Evolutionary conservation across 371 early-diverging fungal species (phyloP).

Genomic region (Mucor indicus): DNA sequence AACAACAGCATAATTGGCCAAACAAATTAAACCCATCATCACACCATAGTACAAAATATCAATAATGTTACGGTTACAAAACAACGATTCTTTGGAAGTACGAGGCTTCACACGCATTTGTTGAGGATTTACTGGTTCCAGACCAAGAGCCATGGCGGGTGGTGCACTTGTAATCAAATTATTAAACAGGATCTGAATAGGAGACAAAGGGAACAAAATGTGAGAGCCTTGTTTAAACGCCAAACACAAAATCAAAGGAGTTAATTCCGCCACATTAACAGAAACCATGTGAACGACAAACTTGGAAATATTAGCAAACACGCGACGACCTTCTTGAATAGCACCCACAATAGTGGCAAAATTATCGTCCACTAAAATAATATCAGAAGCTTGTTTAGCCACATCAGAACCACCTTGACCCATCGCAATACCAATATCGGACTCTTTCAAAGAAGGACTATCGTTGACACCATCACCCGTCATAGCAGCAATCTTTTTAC

Average conservation of each 20-base stretch:
- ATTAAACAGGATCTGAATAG: constrained; percentile 84
- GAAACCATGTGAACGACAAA: constrained; percentile 86
- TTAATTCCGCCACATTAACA: constrained; percentile 77
- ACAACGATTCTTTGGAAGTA: constrained; percentile 58
- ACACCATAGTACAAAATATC: constrained; percentile 78
- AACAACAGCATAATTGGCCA: constrained; percentile 65
- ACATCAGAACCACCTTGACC: constrained; percentile 72
- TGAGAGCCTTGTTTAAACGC: constrained; percentile 56
- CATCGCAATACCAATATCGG: constrained; percentile 77
- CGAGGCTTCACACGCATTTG: constrained; percentile 87
- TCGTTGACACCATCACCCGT: constrained; percentile 94
- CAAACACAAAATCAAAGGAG: constrained; percentile 65
- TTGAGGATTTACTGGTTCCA: constrained; percentile 76
- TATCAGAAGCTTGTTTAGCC: constrained; percentile 71
- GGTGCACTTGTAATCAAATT: constrained; percentile 80
- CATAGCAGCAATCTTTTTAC: constrained; percentile 62
- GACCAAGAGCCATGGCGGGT: constrained; percentile 78
- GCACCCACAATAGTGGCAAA: constrained; percentile 76
- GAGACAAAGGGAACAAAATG: constrained; percentile 68
- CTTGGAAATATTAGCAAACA: constrained; percentile 88
- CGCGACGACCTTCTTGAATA: constrained; percentile 79
- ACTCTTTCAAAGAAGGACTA: constrained; percentile 71
- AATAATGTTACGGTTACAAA: constrained; percentile 57
- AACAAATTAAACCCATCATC: constrained; percentile 60
- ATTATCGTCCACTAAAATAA: constrained; percentile 57